These are phyloP conservation scores for Shiraia bambusicola DNA, from an alignment of 2,329 filamentous ascomycete genomes.

Conservation along the genomic window DNA sequence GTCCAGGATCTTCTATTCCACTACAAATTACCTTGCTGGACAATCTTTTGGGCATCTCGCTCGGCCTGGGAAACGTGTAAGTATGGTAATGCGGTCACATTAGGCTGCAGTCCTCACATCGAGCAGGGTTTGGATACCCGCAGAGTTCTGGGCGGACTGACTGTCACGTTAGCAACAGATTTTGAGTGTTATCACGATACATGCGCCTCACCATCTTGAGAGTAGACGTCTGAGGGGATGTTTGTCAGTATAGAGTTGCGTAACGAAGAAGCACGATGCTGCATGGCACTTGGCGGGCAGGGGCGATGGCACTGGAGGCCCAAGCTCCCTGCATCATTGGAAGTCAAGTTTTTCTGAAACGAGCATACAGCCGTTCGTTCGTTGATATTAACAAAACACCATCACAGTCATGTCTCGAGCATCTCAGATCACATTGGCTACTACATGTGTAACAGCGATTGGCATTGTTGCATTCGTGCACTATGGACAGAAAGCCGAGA, in stretches of 20 bases:
- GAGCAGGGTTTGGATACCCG: slow-evolving; percentile 97
- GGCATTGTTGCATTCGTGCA: slow-evolving; percentile 84
- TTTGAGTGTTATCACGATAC: not conserved
- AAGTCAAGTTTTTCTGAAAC: slow-evolving; percentile 11
- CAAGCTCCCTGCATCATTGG: slow-evolving; percentile 31
- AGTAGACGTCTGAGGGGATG: slow-evolving; percentile 9
- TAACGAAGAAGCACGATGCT: slow-evolving; percentile 29
- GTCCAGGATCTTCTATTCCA: not conserved
- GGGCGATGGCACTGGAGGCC: slow-evolving; percentile 18
- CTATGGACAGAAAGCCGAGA: slow-evolving; percentile 81
- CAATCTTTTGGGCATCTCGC: slow-evolving; percentile 97
- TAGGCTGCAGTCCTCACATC: slow-evolving; percentile 67
- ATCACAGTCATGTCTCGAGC: slow-evolving; percentile 75
- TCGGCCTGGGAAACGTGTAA: slow-evolving; percentile 69
- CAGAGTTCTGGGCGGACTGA: slow-evolving; percentile 96
- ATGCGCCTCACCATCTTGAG: slow-evolving; percentile 29
- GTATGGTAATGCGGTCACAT: slow-evolving; percentile 25
- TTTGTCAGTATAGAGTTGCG: slow-evolving; percentile 20
- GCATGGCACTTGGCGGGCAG: slow-evolving; percentile 26
- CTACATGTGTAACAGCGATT: slow-evolving; percentile 73
- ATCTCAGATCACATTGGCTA: slow-evolving; percentile 80
- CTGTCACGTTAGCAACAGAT: slow-evolving; percentile 23
- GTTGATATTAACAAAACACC: slow-evolving; percentile 1
- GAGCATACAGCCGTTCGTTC: slow-evolving; percentile 1
- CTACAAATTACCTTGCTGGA: slow-evolving; percentile 76